Evolutionary conservation across 2,329 filamentous ascomycete species (phyloP).

Genomic region (Blumeria hordei): DNA sequence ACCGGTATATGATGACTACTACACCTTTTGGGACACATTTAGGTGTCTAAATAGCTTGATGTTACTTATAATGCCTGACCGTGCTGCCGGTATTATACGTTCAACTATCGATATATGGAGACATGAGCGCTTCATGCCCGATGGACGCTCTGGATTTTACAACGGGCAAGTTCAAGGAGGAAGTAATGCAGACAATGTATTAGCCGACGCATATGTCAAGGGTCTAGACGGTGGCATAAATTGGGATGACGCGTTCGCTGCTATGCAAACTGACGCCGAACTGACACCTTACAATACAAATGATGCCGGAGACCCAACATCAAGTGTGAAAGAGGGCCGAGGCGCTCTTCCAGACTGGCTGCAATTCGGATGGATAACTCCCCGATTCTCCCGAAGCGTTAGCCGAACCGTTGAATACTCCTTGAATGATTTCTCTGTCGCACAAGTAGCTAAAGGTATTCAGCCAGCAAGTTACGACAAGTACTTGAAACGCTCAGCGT

Average conservation of each 20-base stretch:
- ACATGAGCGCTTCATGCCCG: slow-evolving; percentile 37
- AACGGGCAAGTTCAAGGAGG: slow-evolving; percentile 47
- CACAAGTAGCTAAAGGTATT: slow-evolving; percentile 37
- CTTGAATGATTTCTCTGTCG: slow-evolving; percentile 42
- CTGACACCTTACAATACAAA: slow-evolving; percentile 31
- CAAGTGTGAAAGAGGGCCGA: slow-evolving; percentile 41
- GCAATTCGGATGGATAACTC: slow-evolving; percentile 38
- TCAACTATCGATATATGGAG: slow-evolving; percentile 44
- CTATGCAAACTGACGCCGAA: slow-evolving; percentile 44
- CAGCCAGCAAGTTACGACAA: slow-evolving; percentile 30
- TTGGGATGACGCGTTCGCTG: slow-evolving; percentile 35
- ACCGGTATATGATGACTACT: slow-evolving; percentile 47
- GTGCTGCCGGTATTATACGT: slow-evolving; percentile 40
- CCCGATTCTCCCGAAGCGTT: slow-evolving; percentile 34
- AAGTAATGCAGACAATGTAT: slow-evolving; percentile 44
- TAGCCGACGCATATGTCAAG: slow-evolving; percentile 50
- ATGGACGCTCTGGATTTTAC: slow-evolving; percentile 41
- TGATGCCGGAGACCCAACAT: slow-evolving; percentile 25
- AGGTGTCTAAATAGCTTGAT: slow-evolving; percentile 38
- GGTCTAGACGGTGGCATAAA: slow-evolving; percentile 33
- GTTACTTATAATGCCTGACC: slow-evolving; percentile 35
- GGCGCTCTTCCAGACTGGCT: slow-evolving; percentile 47
- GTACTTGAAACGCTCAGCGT: slow-evolving; percentile 32
- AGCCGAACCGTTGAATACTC: slow-evolving; percentile 43
- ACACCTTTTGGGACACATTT: slow-evolving; percentile 40